A percentile compares a stretch with the other conserved stretches of the same genome.
Conservation (phyloP, 139 green algal genomes). For the Desmodesmus armatus region DNA sequence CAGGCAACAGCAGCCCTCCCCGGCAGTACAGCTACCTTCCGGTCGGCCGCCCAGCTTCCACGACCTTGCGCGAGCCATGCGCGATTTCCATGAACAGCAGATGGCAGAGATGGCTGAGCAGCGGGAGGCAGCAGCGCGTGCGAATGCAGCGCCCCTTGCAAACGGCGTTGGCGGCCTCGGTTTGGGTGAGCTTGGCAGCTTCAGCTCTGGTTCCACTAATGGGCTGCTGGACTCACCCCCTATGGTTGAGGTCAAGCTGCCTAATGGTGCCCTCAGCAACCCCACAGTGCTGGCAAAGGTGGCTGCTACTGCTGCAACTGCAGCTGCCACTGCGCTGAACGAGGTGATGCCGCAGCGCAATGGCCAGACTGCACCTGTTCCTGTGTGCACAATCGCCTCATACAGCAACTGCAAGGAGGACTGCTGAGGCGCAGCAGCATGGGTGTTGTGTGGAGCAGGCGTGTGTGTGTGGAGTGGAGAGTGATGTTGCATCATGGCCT, state of each 20-base stretch:
- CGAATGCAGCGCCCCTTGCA: background rate
- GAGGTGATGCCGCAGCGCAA: constrained; percentile 40
- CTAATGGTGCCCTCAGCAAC: constrained; percentile 3
- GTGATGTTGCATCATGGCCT: too few species aligned
- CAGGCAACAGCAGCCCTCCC: background rate
- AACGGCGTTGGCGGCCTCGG: too few species aligned
- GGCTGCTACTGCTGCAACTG: constrained; percentile 33
- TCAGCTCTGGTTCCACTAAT: too few species aligned
- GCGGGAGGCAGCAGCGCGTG: background rate
- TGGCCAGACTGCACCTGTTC: constrained; percentile 25
- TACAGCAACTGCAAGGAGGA: constrained; percentile 17
- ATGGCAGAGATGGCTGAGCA: constrained; percentile 31
- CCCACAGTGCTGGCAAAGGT: constrained; percentile 36
- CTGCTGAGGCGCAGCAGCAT: too few species aligned
- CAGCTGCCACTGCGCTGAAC: constrained; percentile 19
- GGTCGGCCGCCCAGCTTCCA: constrained; percentile 39
- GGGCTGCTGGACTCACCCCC: background rate
- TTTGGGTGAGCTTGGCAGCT: too few species aligned
- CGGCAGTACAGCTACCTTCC: too few species aligned
- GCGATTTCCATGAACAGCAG: constrained; percentile 48
- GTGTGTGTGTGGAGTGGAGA: too few species aligned
- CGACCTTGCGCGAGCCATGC: constrained; percentile 40
- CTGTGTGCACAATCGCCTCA: constrained; percentile 14
- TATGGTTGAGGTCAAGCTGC: constrained; percentile 28
- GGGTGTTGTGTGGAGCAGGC: too few species aligned